Evolutionary conservation across 1,284 basidiomycete genomes (phyloP).

Genomic region (Melampsora larici-populina): DNA sequence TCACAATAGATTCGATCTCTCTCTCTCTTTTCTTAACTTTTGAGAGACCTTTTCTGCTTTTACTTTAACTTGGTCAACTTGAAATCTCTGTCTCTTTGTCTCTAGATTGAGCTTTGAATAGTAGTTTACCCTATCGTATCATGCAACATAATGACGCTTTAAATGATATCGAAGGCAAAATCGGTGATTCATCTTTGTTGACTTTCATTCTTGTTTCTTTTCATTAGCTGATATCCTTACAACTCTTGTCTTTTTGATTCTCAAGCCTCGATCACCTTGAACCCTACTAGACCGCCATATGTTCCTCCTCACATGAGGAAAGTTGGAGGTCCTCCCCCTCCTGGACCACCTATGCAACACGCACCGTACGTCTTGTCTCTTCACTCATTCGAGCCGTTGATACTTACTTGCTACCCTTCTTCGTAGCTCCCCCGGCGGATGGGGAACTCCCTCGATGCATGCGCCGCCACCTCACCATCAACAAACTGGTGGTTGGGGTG

Average conservation of each 20-base stretch:
- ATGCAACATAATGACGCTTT: conserved; percentile 28
- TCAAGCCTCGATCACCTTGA: conserved; percentile 67
- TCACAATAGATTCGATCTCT: neutral
- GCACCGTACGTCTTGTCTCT: conserved; percentile 28
- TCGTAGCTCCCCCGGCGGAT: conserved; percentile 36
- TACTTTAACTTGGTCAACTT: neutral
- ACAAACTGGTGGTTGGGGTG: conserved; percentile 42
- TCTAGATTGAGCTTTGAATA: conserved; percentile 6
- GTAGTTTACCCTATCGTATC: conserved; percentile 18
- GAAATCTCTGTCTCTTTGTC: neutral
- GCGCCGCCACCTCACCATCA: conserved; percentile 38
- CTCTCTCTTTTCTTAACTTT: neutral
- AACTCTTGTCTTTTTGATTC: conserved; percentile 49
- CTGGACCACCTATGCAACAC: conserved; percentile 22
- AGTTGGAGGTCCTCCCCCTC: conserved; percentile 22
- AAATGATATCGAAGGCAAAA: conserved; percentile 43
- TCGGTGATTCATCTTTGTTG: conserved; percentile 19
- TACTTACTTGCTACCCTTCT: conserved; percentile 5
- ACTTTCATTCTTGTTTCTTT: neutral
- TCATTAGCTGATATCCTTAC: neutral
- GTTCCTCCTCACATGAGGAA: conserved; percentile 50
- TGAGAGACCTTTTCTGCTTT: neutral
- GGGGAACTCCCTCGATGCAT: conserved; percentile 42
- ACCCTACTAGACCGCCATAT: conserved; percentile 54
- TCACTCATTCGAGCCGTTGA: conserved; percentile 1